These are phyloP conservation scores for Aureobasidium sp. DNA, from an alignment of 2,329 filamentous ascomycete genomes.

Conservation along the genomic window DNA sequence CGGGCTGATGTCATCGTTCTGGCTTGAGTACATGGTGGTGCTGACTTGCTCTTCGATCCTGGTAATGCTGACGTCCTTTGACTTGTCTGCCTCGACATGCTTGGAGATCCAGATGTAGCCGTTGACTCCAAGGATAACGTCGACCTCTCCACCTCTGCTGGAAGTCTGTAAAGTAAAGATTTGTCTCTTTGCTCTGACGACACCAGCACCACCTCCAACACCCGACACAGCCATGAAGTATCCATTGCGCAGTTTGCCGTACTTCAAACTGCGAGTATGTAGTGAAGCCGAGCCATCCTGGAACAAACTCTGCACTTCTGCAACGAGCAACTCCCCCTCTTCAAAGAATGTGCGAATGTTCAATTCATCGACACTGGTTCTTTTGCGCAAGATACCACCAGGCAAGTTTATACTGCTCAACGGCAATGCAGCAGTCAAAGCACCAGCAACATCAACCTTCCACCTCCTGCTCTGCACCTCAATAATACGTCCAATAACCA, in stretches of 20 bases:
- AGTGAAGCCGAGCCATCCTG: slow-evolving; percentile 78
- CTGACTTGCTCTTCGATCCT: slow-evolving; percentile 82
- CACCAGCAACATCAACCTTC: slow-evolving; percentile 89
- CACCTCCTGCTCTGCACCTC: slow-evolving; percentile 91
- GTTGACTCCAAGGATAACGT: slow-evolving; percentile 88
- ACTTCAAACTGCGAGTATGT: slow-evolving; percentile 85
- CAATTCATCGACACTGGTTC: slow-evolving; percentile 92
- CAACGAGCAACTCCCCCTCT: slow-evolving; percentile 88
- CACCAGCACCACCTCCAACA: slow-evolving; percentile 69
- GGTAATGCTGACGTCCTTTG: slow-evolving; percentile 60
- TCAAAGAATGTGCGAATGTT: slow-evolving; percentile 97
- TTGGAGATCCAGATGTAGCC: slow-evolving; percentile 95
- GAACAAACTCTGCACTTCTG: slow-evolving; percentile 87
- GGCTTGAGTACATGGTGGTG: slow-evolving; percentile 83
- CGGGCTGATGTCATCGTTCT: slow-evolving; percentile 77
- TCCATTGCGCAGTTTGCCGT: slow-evolving; percentile 92
- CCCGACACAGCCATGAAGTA: slow-evolving; percentile 78
- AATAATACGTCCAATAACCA: slow-evolving; percentile 87
- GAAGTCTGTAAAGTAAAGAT: slow-evolving; percentile 70
- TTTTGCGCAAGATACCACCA: slow-evolving; percentile 81
- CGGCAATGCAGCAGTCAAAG: slow-evolving; percentile 76
- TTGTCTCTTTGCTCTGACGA: slow-evolving; percentile 77
- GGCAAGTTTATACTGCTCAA: slow-evolving; percentile 90
- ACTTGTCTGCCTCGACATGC: slow-evolving; percentile 57
- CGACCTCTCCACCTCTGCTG: slow-evolving; percentile 60